Evolutionary conservation across 164 flowering plant genomes (phyloP).

Genomic region (Euptelea pleiosperma): DNA sequence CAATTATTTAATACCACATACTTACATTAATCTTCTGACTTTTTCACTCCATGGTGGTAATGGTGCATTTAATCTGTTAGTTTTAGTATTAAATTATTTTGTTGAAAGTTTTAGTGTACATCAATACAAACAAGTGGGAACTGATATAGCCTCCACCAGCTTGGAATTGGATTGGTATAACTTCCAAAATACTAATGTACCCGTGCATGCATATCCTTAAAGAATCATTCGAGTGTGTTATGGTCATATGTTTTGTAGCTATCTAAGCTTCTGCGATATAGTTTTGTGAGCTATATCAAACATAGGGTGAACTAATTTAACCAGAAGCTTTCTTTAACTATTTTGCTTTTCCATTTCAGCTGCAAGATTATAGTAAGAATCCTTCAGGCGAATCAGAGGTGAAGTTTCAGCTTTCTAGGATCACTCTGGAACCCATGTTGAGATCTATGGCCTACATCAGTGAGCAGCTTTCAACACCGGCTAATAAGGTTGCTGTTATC

Average conservation of each 20-base stretch:
- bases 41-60: background rate
- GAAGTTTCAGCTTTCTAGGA: constrained; percentile 67
- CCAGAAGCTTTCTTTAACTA: background rate
- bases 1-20: background rate
- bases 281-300: background rate
- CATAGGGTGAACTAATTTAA: background rate
- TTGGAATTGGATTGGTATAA: too few species aligned
- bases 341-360: constrained; percentile 28
- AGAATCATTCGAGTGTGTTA: too few species aligned
- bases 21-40: background rate
- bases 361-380: constrained; percentile 69
- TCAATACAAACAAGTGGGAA: background rate
- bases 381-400: constrained; percentile 69
- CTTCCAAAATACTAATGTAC: too few species aligned
- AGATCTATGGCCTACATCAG: constrained; percentile 76
- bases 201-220: too few species aligned
- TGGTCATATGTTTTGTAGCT: background rate
- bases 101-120: background rate
- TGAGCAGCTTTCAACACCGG: constrained; percentile 54
- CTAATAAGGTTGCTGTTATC: constrained; percentile 45
- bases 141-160: too few species aligned
- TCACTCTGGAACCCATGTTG: constrained; percentile 75
- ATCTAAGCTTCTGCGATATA: background rate
- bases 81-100: background rate
- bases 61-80: background rate